Conservation (phyloP, 164 flowering plant species). For the Umbilicus rupestris region DNA sequence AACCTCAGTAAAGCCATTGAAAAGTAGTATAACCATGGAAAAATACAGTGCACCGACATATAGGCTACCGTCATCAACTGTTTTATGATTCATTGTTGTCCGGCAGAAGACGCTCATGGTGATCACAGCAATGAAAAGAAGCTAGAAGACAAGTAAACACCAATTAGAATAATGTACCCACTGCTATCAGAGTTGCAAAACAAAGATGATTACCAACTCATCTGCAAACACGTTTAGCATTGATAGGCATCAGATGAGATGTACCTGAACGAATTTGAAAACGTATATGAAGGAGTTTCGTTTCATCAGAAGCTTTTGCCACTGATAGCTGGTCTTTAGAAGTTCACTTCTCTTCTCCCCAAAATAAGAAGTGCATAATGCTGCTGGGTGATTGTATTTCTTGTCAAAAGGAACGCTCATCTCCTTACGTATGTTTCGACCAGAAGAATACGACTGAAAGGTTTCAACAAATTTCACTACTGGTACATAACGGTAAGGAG, state of each 20-base stretch:
- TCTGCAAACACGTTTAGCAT: neutral
- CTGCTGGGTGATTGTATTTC: conserved; percentile 78
- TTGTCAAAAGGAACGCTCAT: conserved; percentile 64
- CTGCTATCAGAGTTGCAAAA: neutral
- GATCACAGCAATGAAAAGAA: conserved; percentile 73
- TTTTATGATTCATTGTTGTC: conserved; percentile 58
- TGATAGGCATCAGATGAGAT: neutral
- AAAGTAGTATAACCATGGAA: conserved; percentile 73
- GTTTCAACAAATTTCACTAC: conserved; percentile 76
- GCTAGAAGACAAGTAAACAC: conserved; percentile 31
- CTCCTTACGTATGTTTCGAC: conserved; percentile 50
- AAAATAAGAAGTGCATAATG: conserved; percentile 63
- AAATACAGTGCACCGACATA: conserved; percentile 87
- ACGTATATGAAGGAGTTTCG: conserved; percentile 84
- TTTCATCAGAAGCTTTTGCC: conserved; percentile 88
- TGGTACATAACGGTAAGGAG: conserved; percentile 61
- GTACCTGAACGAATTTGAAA: conserved; percentile 88
- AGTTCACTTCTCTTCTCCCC: conserved; percentile 67
- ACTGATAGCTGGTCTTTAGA: conserved; percentile 59
- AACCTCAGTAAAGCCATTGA: conserved; percentile 95
- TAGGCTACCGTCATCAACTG: conserved; percentile 73
- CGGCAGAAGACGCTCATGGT: conserved; percentile 94
- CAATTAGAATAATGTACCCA: neutral
- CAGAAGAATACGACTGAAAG: conserved; percentile 53
- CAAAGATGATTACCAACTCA: neutral